A percentile compares a stretch with the other conserved stretches of the same genome.
Evolutionary conservation across 148 eudicot genomes (phyloP).

Genomic region (Vaccinium macrocarpon): DNA sequence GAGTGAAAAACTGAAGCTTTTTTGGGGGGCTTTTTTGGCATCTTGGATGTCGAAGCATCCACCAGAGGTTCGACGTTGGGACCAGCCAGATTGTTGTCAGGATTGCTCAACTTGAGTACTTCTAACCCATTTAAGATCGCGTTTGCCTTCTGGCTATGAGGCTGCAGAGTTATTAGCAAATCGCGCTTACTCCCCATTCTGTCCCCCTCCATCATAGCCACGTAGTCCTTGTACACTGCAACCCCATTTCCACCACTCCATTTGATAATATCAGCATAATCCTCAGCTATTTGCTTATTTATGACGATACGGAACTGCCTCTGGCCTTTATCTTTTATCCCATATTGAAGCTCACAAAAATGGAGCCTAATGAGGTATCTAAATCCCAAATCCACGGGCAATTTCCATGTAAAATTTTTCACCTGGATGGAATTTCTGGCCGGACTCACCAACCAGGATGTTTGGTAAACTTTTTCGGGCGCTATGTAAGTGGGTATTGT

Average conservation of each 20-base stretch:
- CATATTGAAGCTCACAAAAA: neutral
- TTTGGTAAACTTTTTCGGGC: slow-evolving; percentile 29
- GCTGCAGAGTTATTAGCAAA: neutral
- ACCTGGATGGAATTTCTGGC: neutral
- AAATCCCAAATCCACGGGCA: neutral
- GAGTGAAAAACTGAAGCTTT: neutral
- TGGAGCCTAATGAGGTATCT: neutral
- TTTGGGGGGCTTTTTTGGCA: neutral
- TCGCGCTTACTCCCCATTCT: neutral
- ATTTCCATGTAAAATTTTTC: neutral
- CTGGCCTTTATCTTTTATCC: neutral
- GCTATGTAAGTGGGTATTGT: slow-evolving; percentile 25
- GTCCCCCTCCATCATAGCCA: neutral
- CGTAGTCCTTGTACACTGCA: neutral
- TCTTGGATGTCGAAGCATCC: neutral
- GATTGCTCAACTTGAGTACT: neutral
- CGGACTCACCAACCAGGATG: slow-evolving; percentile 13
- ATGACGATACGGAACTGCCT: neutral
- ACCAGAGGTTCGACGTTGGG: neutral
- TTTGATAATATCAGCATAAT: neutral
- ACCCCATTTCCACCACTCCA: neutral
- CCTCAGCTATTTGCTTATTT: neutral
- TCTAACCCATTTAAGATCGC: neutral
- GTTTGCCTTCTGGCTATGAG: neutral
- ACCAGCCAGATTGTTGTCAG: neutral